phyloP scores from a whole-genome alignment of 805 yeast species.

The Candida tibetensis region DNA sequence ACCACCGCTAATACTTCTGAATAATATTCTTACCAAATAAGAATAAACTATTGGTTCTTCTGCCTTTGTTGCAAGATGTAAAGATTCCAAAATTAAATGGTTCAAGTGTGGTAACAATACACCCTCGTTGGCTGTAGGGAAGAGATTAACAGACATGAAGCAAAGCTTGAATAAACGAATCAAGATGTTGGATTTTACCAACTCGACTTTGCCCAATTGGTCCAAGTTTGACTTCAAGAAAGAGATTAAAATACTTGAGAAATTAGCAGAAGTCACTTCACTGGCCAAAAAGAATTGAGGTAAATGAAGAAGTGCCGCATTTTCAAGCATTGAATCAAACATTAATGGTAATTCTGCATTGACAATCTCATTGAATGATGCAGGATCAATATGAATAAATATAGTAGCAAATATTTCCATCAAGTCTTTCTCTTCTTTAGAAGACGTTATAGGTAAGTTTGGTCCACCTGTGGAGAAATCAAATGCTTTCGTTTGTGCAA shows the following conservation, averaged over 20 bases:
- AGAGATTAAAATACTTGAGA: slow-evolving; percentile 76
- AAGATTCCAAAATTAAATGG: slow-evolving; percentile 74
- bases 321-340: slow-evolving; percentile 74
- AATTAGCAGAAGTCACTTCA: slow-evolving; percentile 91
- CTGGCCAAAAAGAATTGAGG: slow-evolving; percentile 94
- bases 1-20: slow-evolving; percentile 96
- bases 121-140: slow-evolving; percentile 82
- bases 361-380: slow-evolving; percentile 91
- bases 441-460: slow-evolving; percentile 77
- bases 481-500: slow-evolving; percentile 32
- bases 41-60: slow-evolving; percentile 91
- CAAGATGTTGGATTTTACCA: slow-evolving; percentile 72
- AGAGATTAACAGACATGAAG: slow-evolving; percentile 92
- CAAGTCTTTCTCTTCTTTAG: slow-evolving; percentile 90
- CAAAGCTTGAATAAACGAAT: slow-evolving; percentile 86
- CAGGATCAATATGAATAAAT: slow-evolving; percentile 90
- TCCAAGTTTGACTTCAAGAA: slow-evolving; percentile 72
- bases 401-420: slow-evolving; percentile 95
- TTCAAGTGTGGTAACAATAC: slow-evolving; percentile 87
- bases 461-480: slow-evolving; percentile 74
- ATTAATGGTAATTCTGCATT: slow-evolving; percentile 75
- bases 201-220: slow-evolving; percentile 77
- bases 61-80: slow-evolving; percentile 76
- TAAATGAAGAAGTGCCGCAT: slow-evolving; percentile 82
- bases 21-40: slow-evolving; percentile 80